Base-by-base conservation (phyloP, 805 yeast species). In the Cyberlindnera veronae region DNA sequence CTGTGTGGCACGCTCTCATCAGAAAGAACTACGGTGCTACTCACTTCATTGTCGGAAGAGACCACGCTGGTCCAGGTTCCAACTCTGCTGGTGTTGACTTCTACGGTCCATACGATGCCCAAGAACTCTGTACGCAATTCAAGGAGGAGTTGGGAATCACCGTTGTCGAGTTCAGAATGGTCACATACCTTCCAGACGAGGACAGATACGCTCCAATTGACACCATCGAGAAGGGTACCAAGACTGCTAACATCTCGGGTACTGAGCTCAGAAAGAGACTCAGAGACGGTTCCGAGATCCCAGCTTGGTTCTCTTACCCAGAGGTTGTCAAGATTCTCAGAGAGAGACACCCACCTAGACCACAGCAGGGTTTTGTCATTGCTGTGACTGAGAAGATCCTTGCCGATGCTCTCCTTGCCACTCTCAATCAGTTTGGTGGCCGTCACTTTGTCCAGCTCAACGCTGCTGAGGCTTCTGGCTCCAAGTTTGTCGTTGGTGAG, bases 51-150 rank as follows among this genome's bases (percentile, higher is more conserved):
- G 96, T 90, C 35, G 98, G 98, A 46, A 84, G 98, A 72, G 97
- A 90, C 66, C 98, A 90, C 60, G 98, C 98, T 38, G 97, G 97
- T 45, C 97, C 98, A 16, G 98, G 97, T 48, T 66, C 70, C 44
- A 78, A 78, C 76, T 87, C 96, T 43, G 72, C 82, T 60, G 97
- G 97, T 48, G 89, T 77, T 38, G 96, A 91, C 49, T 89, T 90
- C 70, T 90, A 90, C 61, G 98, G 97, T 16, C 96, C 98, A 12
- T 91, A 90, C 61, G 98, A 90, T 61, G 97, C 97, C 22, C 97
- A 91, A 69, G 89, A 78, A 26, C 71, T 91, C 41, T 95, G 90
- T 48, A 88, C 81, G 45, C 67, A 79, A 51, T 79, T 77, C 66
- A 75, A 79, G 48, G 76, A 73, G 48, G 97, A 90, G 67, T 74